Evolutionary conservation across 129 eudicot species (phyloP), one percentile per base, ranked within the genome.

Genomic region (Kitagawia praeruptora): DNA sequence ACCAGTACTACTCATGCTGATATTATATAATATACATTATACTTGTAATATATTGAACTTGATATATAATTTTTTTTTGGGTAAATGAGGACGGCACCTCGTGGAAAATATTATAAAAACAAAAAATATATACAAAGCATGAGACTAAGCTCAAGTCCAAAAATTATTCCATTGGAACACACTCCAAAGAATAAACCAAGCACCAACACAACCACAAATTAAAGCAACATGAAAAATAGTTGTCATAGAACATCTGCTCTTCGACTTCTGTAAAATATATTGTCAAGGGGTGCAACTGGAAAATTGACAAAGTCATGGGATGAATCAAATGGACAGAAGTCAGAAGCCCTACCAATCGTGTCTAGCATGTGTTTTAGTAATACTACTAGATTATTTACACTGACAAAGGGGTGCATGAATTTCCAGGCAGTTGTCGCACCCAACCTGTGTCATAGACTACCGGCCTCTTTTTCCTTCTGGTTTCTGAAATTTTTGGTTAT

Each of bases 381-480:
- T 45, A n/a, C n/a, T n/a, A n/a, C n/a, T n/a, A 47, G 37, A 44
- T 28, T 7, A 31, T 44, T 21, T 75, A 75, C 19, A 31, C 25
- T 81, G 84, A 75, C 84, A 81, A 64, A 31, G 25, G 40, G 63
- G 79, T 47, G 21, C 54, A 61, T 81, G 79, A 21, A 27, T 75
- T 75, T 75, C 84, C 84, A 81, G 64, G 80, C 79, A 81, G 44
- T 64, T 81, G 79, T 75, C 75, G 19, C 75, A 80, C 76, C 77
- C 77, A 48, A 70, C 63, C 16, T 31, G 1, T 23, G 5, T 69
- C 13, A 47, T 23, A 69, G 23, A 34, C 37, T 13, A 25, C 34
- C 34, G 1, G 0, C 2, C 2, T 34, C 0, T 13, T 75, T 41
- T 72, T 4, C 37, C 28, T 41, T 41, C 76, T 72, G 51, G 8